Evolutionary conservation across 371 early-diverging fungal species (phyloP).

Genomic region (Lichtheimia ramosa): DNA sequence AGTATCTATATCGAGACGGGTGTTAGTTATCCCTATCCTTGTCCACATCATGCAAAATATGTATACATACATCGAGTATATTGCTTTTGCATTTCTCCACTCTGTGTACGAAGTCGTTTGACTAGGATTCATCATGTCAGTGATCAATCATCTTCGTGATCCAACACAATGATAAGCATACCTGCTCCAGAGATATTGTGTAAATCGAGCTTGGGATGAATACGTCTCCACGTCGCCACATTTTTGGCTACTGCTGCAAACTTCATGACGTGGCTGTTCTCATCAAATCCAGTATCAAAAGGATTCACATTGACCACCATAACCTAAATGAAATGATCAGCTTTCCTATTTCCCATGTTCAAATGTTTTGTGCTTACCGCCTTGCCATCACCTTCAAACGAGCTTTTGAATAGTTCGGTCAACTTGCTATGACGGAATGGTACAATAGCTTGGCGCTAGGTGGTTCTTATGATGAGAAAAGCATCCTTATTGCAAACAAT

Average conservation of each 20-base stretch:
- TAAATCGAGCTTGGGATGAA: constrained; percentile 44
- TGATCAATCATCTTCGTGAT: too few relatives aligned
- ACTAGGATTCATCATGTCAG: constrained; percentile 7
- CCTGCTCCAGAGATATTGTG: constrained; percentile 25
- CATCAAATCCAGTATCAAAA: constrained; percentile 62
- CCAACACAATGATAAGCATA: background rate
- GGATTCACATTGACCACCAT: constrained; percentile 76
- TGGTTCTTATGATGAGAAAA: background rate
- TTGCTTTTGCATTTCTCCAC: constrained; percentile 8
- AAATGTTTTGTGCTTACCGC: constrained; percentile 34
- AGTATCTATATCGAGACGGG: background rate
- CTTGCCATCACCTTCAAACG: constrained; percentile 67
- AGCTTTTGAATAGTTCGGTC: constrained; percentile 69
- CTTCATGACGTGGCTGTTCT: constrained; percentile 64
- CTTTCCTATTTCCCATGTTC: background rate
- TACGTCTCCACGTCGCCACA: constrained; percentile 50
- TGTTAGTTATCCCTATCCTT: background rate
- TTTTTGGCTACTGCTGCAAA: constrained; percentile 71
- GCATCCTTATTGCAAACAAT: background rate
- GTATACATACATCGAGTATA: too few relatives aligned
- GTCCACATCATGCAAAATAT: background rate
- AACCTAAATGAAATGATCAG: constrained; percentile 17
- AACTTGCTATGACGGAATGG: constrained; percentile 74
- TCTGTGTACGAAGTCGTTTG: constrained; percentile 17
- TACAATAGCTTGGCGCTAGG: constrained; percentile 54